Conservation (phyloP, 768 basidiomycete species). For the Psilocybe cubensis region DNA sequence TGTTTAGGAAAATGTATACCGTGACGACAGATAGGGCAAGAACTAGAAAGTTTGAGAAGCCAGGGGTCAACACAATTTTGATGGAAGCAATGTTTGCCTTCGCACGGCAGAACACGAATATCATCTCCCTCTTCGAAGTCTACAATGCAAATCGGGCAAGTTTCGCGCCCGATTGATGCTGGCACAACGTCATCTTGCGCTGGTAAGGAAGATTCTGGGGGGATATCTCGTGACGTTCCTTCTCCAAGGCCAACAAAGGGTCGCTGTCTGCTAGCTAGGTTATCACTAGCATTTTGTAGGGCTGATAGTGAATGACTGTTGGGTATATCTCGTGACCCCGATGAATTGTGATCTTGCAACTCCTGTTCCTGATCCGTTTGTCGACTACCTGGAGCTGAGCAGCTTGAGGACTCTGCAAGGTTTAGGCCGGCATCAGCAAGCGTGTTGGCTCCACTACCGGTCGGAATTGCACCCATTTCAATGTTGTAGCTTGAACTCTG, state of each 20-base stretch:
- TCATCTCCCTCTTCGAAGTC: constrained; percentile 96
- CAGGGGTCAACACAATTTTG: constrained; percentile 91
- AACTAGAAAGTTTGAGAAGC: constrained; percentile 87
- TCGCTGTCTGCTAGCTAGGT: not conserved
- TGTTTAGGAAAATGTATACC: constrained; percentile 49
- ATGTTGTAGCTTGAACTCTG: constrained; percentile 22
- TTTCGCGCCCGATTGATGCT: constrained; percentile 76
- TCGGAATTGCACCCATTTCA: constrained; percentile 10
- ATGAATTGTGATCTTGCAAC: not conserved
- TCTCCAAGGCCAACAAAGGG: constrained; percentile 20
- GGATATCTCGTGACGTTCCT: constrained; percentile 14
- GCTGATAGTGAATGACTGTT: not conserved
- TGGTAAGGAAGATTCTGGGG: constrained; percentile 8
- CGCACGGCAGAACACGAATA: constrained; percentile 87
- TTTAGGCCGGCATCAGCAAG: not conserved
- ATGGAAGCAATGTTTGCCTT: constrained; percentile 91
- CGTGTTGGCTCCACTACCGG: not conserved
- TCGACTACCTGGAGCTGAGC: not conserved
- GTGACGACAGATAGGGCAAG: constrained; percentile 92
- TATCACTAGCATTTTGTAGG: constrained; percentile 6
- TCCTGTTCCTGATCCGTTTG: not conserved
- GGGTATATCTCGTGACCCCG: constrained; percentile 1
- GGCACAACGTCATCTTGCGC: constrained; percentile 51
- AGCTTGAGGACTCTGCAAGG: not conserved
- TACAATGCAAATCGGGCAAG: constrained; percentile 93